Conservation (phyloP, 768 basidiomycete genomes). For the Tricholoma flavovirens region DNA sequence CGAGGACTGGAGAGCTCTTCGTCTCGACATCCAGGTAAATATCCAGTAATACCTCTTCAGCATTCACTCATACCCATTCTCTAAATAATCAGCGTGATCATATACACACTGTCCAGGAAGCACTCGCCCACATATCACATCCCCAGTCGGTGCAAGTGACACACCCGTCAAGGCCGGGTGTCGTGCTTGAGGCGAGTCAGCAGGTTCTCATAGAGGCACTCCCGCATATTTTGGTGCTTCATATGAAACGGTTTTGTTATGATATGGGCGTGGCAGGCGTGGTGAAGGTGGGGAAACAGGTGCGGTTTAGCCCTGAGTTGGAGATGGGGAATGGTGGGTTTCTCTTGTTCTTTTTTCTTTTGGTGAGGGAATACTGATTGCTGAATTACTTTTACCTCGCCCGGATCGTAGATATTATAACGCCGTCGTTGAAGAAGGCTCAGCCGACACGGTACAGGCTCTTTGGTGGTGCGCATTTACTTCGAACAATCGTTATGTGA, state of each 20-base stretch:
- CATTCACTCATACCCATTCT: background rate
- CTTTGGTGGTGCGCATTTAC: slow-evolving; percentile 61
- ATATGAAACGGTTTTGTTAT: slow-evolving; percentile 89
- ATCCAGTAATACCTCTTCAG: slow-evolving; percentile 1
- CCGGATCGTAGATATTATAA: slow-evolving; percentile 60
- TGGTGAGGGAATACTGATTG: too few relatives aligned
- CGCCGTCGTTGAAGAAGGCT: slow-evolving; percentile 40
- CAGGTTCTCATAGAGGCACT: slow-evolving; percentile 69
- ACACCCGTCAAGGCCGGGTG: slow-evolving; percentile 47
- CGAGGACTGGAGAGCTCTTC: slow-evolving; percentile 87
- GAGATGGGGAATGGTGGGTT: slow-evolving; percentile 64
- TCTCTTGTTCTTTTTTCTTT: background rate
- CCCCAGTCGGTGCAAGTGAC: slow-evolving; percentile 79
- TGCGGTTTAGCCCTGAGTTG: slow-evolving; percentile 72
- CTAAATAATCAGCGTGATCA: slow-evolving; percentile 69
- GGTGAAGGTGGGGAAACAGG: slow-evolving; percentile 80
- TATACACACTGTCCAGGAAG: slow-evolving; percentile 77
- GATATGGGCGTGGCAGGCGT: slow-evolving; percentile 70
- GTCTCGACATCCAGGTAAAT: slow-evolving; percentile 84
- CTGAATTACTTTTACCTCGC: background rate
- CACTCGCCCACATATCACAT: slow-evolving; percentile 68
- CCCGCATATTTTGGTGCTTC: slow-evolving; percentile 80
- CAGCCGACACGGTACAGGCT: slow-evolving; percentile 64
- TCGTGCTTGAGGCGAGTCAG: slow-evolving; percentile 62
- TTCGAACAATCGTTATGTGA: background rate